Conservation (phyloP, 257 asterid genomes). For the Parsonsia alboflavescens region DNA sequence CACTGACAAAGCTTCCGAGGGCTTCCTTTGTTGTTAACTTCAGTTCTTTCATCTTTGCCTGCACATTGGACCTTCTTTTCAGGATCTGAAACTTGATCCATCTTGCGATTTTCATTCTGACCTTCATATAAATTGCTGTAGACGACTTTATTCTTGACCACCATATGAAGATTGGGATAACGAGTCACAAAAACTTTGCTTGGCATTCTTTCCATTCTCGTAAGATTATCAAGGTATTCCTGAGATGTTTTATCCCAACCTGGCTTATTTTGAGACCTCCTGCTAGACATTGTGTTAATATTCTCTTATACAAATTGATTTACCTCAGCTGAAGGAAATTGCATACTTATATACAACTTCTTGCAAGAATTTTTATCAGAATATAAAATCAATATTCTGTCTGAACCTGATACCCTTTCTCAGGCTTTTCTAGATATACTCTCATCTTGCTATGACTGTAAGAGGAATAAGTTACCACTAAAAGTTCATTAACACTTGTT, state of each 20-base stretch:
- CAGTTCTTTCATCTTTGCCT: conserved; percentile 15
- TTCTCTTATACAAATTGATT: neutral
- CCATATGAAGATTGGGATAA: conserved; percentile 20
- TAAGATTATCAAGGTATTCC: conserved; percentile 33
- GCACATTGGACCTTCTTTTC: conserved; percentile 45
- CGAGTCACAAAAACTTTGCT: conserved; percentile 19
- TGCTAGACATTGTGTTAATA: conserved; percentile 24
- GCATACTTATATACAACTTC: conserved; percentile 24
- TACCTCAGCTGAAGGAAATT: neutral
- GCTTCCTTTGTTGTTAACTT: conserved; percentile 18
- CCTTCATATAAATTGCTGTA: conserved; percentile 5
- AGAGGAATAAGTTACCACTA: neutral
- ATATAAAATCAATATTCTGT: neutral
- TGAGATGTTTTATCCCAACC: conserved; percentile 26
- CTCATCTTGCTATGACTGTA: neutral
- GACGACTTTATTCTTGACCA: conserved; percentile 11
- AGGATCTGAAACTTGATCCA: conserved; percentile 23
- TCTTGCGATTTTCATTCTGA: conserved; percentile 14
- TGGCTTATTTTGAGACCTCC: conserved; percentile 1
- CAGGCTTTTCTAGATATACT: neutral
- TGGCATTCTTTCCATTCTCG: conserved; percentile 35
- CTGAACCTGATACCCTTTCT: conserved; percentile 17
- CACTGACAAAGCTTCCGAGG: conserved; percentile 38
- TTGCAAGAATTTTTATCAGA: neutral
- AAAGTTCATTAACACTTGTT: neutral